Conservation (phyloP, 306 rosid genomes). For the Cucumis hystrix region DNA sequence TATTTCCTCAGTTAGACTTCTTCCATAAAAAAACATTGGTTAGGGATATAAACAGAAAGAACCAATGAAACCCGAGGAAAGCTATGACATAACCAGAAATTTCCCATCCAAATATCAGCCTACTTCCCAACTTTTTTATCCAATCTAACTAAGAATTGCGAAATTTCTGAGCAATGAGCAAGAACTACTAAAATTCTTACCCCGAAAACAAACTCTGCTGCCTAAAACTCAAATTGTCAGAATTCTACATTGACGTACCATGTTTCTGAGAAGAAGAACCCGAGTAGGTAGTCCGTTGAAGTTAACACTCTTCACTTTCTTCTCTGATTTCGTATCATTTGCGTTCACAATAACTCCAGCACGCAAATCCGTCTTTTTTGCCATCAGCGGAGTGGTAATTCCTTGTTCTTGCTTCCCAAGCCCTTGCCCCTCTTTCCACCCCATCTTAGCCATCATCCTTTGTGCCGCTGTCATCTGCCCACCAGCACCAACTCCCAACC, state of each 20-base stretch:
- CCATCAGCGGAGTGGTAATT: conserved; percentile 93
- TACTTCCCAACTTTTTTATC: not conserved
- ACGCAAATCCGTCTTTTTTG: conserved; percentile 82
- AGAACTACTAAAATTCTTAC: not conserved
- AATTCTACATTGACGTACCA: conserved; percentile 38
- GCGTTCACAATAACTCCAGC: conserved; percentile 98
- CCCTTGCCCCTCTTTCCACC: conserved; percentile 98
- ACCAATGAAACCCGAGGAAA: not conserved
- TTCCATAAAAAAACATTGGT: not conserved
- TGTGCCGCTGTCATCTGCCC: conserved; percentile 99
- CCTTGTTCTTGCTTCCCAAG: conserved; percentile 97
- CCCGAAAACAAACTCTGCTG: not conserved
- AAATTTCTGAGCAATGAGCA: not conserved
- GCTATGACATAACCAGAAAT: not conserved
- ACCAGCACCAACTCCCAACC: conserved; percentile 88
- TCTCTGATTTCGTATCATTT: conserved; percentile 54
- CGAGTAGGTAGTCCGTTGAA: conserved; percentile 72
- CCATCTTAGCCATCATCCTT: conserved; percentile 99
- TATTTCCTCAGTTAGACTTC: not conserved
- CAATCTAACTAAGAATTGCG: not conserved
- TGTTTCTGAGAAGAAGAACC: conserved; percentile 79
- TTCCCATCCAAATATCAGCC: not conserved
- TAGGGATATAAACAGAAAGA: not conserved
- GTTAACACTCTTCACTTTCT: conserved; percentile 72
- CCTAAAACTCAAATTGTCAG: not conserved